These are phyloP conservation scores for Streptanthus diversifolius DNA, from an alignment of 345 rosid genomes.

Conservation along the genomic window DNA sequence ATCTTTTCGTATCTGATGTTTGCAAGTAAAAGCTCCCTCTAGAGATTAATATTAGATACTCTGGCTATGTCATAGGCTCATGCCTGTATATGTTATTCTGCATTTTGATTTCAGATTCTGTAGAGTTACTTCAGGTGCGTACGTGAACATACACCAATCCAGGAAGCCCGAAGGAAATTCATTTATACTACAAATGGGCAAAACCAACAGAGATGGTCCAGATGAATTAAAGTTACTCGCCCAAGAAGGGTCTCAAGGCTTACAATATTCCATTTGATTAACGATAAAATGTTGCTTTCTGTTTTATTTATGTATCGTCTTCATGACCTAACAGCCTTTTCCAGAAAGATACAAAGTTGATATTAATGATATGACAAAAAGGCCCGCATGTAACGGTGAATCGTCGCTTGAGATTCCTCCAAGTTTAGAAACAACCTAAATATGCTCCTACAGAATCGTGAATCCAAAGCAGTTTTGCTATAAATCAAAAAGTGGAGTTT, in stretches of 20 bases:
- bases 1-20: not conserved
- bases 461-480: conserved; percentile 5
- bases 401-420: conserved; percentile 16
- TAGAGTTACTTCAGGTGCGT: not conserved
- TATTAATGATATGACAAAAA: not conserved
- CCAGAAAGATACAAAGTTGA: conserved; percentile 4
- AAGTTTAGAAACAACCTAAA: conserved; percentile 27
- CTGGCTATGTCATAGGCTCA: not conserved
- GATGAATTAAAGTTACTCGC: not conserved
- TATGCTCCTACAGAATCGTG: not conserved
- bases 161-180: not conserved
- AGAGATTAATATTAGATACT: not conserved
- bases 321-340: not conserved
- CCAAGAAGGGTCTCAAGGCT: not conserved
- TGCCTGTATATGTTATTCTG: not conserved
- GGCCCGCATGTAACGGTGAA: conserved; percentile 4
- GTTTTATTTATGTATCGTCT: not conserved
- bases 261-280: not conserved
- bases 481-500: conserved; percentile 15
- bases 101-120: not conserved
- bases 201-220: not conserved
- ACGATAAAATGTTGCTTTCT: not conserved
- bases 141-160: not conserved
- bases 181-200: not conserved
- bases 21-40: not conserved